Evolutionary conservation across 2,329 filamentous ascomycete species (phyloP).

Genomic region (Pseudogymnoascus verrucosus): DNA sequence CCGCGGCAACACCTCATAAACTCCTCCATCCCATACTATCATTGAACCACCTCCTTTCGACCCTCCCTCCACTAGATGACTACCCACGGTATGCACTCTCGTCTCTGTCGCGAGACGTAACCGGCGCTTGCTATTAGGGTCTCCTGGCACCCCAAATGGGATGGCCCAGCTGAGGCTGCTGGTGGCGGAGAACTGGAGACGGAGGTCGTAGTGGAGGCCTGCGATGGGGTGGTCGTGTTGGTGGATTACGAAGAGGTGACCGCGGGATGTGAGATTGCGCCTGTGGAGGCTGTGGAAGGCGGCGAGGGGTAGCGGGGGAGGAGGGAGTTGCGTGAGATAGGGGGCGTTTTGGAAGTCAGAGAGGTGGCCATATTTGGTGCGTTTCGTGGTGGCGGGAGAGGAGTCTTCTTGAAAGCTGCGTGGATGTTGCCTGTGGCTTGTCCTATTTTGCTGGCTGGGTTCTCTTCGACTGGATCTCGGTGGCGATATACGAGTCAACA

Average conservation of each 20-base stretch:
- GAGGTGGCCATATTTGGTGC: not conserved
- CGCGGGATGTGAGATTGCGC: constrained; percentile 16
- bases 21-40: constrained; percentile 56
- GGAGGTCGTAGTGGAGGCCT: constrained; percentile 60
- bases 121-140: constrained; percentile 45
- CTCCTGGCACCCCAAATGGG: constrained; percentile 54
- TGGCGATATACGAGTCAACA: not conserved
- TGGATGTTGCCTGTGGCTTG: not conserved
- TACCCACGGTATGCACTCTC: constrained; percentile 52
- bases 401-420: not conserved
- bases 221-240: constrained; percentile 67
- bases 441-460: not conserved
- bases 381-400: not conserved
- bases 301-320: not conserved
- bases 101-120: constrained; percentile 56
- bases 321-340: not conserved
- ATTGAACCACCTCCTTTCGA: constrained; percentile 47
- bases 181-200: constrained; percentile 59
- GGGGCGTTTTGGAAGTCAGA: not conserved
- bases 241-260: constrained; percentile 59
- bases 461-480: not conserved
- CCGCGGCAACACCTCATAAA: constrained; percentile 46
- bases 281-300: not conserved
- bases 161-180: constrained; percentile 42
- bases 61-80: constrained; percentile 53